Conservation (phyloP, 768 basidiomycete genomes). For the Dentipellis fragilis region DNA sequence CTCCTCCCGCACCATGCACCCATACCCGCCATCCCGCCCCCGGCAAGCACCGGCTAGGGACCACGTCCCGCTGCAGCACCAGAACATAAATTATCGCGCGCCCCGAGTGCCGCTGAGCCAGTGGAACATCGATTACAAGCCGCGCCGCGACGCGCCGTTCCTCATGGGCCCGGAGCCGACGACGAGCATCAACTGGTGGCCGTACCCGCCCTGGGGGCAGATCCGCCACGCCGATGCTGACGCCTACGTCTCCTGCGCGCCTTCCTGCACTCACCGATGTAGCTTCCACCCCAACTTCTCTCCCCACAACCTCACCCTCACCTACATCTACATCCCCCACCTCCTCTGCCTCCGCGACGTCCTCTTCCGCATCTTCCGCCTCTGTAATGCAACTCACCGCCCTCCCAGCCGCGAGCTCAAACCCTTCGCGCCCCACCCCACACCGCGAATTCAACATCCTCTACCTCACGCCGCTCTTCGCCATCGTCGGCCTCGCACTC, state of each 20-base stretch:
- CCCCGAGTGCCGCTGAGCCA: neutral
- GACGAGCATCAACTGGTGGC: constrained; percentile 25
- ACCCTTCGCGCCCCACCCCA: constrained; percentile 3
- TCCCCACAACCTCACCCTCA: neutral
- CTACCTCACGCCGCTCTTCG: constrained; percentile 22
- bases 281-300: neutral
- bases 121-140: neutral
- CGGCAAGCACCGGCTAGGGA: neutral
- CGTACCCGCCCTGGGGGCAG: constrained; percentile 21
- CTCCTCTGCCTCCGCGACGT: neutral
- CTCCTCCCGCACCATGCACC: constrained; percentile 15
- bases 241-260: neutral
- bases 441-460: constrained; percentile 3
- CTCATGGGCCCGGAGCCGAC: constrained; percentile 1
- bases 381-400: constrained; percentile 16
- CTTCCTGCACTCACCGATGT: neutral
- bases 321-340: neutral
- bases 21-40: neutral
- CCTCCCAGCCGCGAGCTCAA: constrained; percentile 15
- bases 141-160: neutral
- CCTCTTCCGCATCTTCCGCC: neutral
- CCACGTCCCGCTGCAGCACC: neutral
- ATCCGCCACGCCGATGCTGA: neutral
- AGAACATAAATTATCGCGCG: constrained; percentile 3
- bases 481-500: constrained; percentile 15